Conservation (phyloP, 768 basidiomycete genomes). For the Trametes cinnabarina region DNA sequence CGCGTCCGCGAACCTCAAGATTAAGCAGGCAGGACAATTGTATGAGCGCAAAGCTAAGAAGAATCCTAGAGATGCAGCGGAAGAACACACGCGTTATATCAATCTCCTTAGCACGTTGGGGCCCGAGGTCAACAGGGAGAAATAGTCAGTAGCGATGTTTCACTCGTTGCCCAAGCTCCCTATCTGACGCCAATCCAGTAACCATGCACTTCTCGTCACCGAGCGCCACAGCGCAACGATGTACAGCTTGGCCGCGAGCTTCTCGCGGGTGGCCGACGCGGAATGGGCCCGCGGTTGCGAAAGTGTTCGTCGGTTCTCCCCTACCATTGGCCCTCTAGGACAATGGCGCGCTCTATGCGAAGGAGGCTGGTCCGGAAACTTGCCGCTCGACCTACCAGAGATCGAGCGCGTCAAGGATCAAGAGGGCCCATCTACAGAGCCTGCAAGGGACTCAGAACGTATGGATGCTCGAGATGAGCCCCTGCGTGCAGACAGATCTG, state of each 20-base stretch:
- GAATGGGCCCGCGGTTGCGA: constrained; percentile 77
- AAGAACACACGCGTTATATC: constrained; percentile 78
- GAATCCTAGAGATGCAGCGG: constrained; percentile 59
- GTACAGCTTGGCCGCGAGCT: constrained; percentile 58
- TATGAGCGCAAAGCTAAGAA: constrained; percentile 85
- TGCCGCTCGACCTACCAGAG: constrained; percentile 45
- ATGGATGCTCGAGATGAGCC: background rate
- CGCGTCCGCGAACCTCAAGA: constrained; percentile 60
- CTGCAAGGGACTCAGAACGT: background rate
- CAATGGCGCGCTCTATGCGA: constrained; percentile 76
- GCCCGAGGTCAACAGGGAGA: constrained; percentile 77
- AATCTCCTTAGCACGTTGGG: constrained; percentile 68
- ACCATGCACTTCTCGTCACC: constrained; percentile 61
- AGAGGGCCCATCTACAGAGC: constrained; percentile 1
- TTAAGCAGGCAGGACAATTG: constrained; percentile 74
- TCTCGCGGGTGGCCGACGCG: constrained; percentile 72
- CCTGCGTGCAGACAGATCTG: constrained; percentile 5
- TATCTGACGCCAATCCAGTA: constrained; percentile 39
- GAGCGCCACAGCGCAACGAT: constrained; percentile 59
- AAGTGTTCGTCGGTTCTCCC: constrained; percentile 63
- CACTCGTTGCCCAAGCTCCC: background rate
- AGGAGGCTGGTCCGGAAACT: constrained; percentile 61
- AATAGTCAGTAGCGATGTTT: constrained; percentile 53
- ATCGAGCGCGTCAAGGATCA: constrained; percentile 17
- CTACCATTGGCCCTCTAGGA: constrained; percentile 65